phyloP scores from a whole-genome alignment of 371 early-diverging fungal species.

The Choanephora cucurbitarum region DNA sequence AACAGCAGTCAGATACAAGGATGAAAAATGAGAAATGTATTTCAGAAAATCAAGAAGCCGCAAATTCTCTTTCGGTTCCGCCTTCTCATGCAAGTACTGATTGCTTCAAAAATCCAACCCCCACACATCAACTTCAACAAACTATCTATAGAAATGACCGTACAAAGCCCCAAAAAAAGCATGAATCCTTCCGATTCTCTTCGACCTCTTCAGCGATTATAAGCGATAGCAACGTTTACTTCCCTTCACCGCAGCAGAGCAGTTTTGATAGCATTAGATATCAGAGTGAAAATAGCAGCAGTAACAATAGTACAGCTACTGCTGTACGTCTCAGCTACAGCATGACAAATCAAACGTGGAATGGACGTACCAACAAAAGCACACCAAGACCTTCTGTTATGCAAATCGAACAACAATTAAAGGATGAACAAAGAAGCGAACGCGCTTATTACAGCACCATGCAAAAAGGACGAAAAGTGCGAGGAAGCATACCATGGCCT shows the following conservation, averaged over 20 bases:
- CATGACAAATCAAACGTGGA: slow-evolving; percentile 20
- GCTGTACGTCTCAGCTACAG: slow-evolving; percentile 18
- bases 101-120: too few species aligned
- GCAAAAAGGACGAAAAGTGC: slow-evolving; percentile 22
- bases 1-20: too few species aligned
- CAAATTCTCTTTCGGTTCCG: too few species aligned
- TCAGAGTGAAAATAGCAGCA: slow-evolving; percentile 26
- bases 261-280: slow-evolving; percentile 10
- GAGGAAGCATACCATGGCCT: slow-evolving; percentile 28
- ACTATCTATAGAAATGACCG: slow-evolving; percentile 7
- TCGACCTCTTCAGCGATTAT: background rate
- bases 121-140: too few species aligned
- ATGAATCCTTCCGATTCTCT: slow-evolving; percentile 9
- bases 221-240: background rate
- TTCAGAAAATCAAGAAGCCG: too few species aligned
- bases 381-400: slow-evolving; percentile 8
- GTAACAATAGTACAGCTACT: slow-evolving; percentile 21
- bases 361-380: slow-evolving; percentile 8
- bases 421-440: slow-evolving; percentile 2
- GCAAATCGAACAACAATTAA: background rate
- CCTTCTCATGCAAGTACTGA: too few species aligned
- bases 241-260: slow-evolving; percentile 9
- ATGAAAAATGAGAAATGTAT: too few species aligned
- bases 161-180: slow-evolving; percentile 8
- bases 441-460: slow-evolving; percentile 25